phyloP scores from a whole-genome alignment of 2,329 filamentous ascomycete genomes.

The Colletotrichum sp. region DNA sequence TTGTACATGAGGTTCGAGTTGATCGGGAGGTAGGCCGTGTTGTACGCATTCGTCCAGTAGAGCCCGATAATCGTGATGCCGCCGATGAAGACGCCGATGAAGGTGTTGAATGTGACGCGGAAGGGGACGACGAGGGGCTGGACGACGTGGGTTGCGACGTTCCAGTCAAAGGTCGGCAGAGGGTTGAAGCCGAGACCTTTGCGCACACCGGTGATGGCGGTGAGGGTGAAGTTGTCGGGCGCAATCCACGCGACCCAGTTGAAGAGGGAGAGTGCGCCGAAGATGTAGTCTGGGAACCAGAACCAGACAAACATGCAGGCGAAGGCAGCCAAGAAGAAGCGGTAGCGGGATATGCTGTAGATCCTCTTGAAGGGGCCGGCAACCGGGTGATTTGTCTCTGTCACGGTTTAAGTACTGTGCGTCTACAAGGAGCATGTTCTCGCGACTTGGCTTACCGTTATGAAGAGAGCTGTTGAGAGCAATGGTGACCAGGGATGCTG shows the following conservation, averaged over 20 bases:
- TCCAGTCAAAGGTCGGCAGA: conserved; percentile 45
- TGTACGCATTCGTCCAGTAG: conserved; percentile 37
- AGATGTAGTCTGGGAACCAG: conserved; percentile 56
- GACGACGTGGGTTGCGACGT: conserved; percentile 30
- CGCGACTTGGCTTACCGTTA: conserved; percentile 29
- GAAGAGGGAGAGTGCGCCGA: conserved; percentile 48
- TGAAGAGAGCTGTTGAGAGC: conserved; percentile 48
- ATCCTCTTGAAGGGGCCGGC: conserved; percentile 33
- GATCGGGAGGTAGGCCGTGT: conserved; percentile 43
- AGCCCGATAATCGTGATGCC: conserved; percentile 32
- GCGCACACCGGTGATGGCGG: conserved; percentile 36
- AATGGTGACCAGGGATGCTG: conserved; percentile 49
- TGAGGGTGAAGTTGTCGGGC: conserved; percentile 40
- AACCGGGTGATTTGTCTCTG: conserved; percentile 27
- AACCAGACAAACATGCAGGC: conserved; percentile 54
- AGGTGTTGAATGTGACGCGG: conserved; percentile 33
- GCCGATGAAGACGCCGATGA: conserved; percentile 33
- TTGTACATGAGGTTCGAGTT: conserved; percentile 44
- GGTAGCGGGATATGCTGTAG: conserved; percentile 40
- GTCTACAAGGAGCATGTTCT: background rate
- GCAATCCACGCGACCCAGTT: conserved; percentile 58
- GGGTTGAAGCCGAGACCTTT: conserved; percentile 43
- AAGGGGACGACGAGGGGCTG: conserved; percentile 35
- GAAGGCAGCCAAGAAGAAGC: conserved; percentile 48
- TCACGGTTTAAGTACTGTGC: background rate